Evolutionary conservation across 2,329 filamentous ascomycete species (phyloP).

Genomic region (Hirsutella minnesotensis): DNA sequence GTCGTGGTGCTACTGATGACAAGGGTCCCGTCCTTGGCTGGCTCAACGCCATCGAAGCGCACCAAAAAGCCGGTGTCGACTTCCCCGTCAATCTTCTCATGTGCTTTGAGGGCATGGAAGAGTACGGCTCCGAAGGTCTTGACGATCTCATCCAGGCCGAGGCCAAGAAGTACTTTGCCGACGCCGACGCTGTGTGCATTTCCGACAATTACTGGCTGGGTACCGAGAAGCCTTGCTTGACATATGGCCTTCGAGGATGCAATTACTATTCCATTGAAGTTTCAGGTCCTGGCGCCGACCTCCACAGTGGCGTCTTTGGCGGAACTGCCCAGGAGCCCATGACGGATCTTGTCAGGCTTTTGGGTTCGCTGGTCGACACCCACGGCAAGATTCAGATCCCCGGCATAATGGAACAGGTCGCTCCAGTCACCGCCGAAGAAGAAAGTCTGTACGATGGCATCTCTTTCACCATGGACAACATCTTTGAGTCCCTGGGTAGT

Average conservation of each 20-base stretch:
- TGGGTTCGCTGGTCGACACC: constrained; percentile 76
- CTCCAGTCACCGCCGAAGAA: constrained; percentile 76
- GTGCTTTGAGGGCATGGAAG: constrained; percentile 99
- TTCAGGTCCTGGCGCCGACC: constrained; percentile 80
- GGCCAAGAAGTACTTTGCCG: constrained; percentile 88
- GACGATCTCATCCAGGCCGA: constrained; percentile 90
- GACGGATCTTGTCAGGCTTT: constrained; percentile 80
- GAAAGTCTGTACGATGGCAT: constrained; percentile 80
- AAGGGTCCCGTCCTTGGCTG: constrained; percentile 96
- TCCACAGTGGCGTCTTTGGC: constrained; percentile 95
- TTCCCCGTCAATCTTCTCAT: constrained; percentile 97
- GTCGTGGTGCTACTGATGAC: constrained; percentile 90
- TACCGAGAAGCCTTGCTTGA: constrained; percentile 95
- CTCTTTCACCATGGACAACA: constrained; percentile 89
- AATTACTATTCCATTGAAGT: constrained; percentile 95
- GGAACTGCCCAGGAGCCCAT: constrained; percentile 96
- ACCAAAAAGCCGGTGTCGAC: constrained; percentile 87
- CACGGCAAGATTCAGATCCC: constrained; percentile 88
- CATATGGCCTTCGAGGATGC: constrained; percentile 91
- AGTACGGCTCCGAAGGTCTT: constrained; percentile 92
- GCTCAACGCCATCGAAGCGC: constrained; percentile 96
- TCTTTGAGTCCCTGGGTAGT: constrained; percentile 84
- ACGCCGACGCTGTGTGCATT: constrained; percentile 93
- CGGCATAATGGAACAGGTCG: constrained; percentile 90
- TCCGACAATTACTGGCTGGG: constrained; percentile 99